phyloP scores from a whole-genome alignment of 1,139 yeast genomes.

The Candida sp. region DNA sequence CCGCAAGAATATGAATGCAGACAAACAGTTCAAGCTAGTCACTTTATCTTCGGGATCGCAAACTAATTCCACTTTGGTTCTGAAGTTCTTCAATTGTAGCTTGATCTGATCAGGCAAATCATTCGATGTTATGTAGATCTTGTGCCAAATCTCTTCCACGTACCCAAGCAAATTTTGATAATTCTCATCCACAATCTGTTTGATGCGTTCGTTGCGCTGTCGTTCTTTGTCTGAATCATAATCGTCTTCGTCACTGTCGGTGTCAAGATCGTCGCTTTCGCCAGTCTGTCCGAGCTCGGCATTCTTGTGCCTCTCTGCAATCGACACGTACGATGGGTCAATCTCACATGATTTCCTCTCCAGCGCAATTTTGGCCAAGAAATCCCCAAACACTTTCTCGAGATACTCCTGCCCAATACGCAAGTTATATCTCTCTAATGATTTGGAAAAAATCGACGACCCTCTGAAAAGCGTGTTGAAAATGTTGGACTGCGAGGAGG shows the following conservation, averaged over 20 bases:
- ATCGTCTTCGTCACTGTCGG: slow-evolving; percentile 28
- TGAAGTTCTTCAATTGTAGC: slow-evolving; percentile 57
- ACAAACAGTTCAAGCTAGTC: slow-evolving; percentile 69
- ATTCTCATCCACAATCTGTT: slow-evolving; percentile 50
- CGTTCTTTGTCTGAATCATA: slow-evolving; percentile 38
- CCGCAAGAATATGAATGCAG: slow-evolving; percentile 84
- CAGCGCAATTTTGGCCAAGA: slow-evolving; percentile 59
- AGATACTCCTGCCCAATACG: slow-evolving; percentile 82
- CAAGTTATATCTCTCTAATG: slow-evolving; percentile 77
- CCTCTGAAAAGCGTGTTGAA: slow-evolving; percentile 86
- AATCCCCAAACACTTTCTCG: slow-evolving; percentile 71
- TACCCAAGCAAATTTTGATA: slow-evolving; percentile 56
- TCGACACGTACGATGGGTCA: slow-evolving; percentile 62
- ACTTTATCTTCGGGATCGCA: slow-evolving; percentile 61
- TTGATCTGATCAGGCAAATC: slow-evolving; percentile 79
- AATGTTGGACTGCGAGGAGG: slow-evolving; percentile 43
- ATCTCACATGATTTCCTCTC: slow-evolving; percentile 69
- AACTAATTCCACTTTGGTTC: slow-evolving; percentile 63
- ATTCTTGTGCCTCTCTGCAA: slow-evolving; percentile 40
- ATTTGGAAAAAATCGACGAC: slow-evolving; percentile 78
- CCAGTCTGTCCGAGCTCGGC: slow-evolving; percentile 19
- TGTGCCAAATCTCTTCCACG: slow-evolving; percentile 72
- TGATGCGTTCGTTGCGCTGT: slow-evolving; percentile 27
- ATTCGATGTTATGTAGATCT: slow-evolving; percentile 68
- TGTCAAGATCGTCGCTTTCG: slow-evolving; percentile 23